Conservation (phyloP, 1,284 basidiomycete species). For the Fistulinella staudtii region DNA sequence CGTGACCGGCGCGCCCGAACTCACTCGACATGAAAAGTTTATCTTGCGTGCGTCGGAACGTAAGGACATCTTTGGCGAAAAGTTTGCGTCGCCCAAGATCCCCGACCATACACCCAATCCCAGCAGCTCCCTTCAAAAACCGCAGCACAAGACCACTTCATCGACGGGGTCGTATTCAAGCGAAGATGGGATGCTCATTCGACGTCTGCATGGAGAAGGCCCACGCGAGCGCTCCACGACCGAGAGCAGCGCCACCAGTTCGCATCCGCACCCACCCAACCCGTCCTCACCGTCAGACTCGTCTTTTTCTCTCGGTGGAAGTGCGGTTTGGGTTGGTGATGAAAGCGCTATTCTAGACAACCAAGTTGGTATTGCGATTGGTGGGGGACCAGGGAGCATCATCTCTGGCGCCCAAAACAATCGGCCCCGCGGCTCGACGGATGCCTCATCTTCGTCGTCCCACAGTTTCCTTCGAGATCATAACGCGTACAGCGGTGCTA, state of each 20-base stretch:
- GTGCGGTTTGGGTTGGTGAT: slow-evolving; percentile 75
- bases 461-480: slow-evolving; percentile 25
- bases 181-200: slow-evolving; percentile 57
- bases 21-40: slow-evolving; percentile 81
- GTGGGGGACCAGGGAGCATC: slow-evolving; percentile 39
- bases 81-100: slow-evolving; percentile 49
- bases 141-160: slow-evolving; percentile 47
- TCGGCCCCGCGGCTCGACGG: slow-evolving; percentile 63
- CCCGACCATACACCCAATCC: slow-evolving; percentile 9
- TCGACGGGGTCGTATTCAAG: slow-evolving; percentile 62
- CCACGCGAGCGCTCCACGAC: slow-evolving; percentile 40
- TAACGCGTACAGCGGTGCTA: slow-evolving; percentile 22
- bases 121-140: slow-evolving; percentile 9
- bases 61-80: slow-evolving; percentile 89
- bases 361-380: slow-evolving; percentile 28
- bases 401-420: slow-evolving; percentile 36
- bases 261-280: slow-evolving; percentile 25
- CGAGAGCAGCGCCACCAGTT: slow-evolving; percentile 37
- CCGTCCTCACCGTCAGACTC: slow-evolving; percentile 60
- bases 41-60: slow-evolving; percentile 88
- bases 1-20: slow-evolving; percentile 70
- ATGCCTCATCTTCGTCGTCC: slow-evolving; percentile 66
- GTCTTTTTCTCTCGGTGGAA: slow-evolving; percentile 69
- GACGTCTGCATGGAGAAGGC: slow-evolving; percentile 25
- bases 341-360: slow-evolving; percentile 51